Evolutionary conservation across 805 yeast species (phyloP).

Genomic region (Yarrowia osloensis): DNA sequence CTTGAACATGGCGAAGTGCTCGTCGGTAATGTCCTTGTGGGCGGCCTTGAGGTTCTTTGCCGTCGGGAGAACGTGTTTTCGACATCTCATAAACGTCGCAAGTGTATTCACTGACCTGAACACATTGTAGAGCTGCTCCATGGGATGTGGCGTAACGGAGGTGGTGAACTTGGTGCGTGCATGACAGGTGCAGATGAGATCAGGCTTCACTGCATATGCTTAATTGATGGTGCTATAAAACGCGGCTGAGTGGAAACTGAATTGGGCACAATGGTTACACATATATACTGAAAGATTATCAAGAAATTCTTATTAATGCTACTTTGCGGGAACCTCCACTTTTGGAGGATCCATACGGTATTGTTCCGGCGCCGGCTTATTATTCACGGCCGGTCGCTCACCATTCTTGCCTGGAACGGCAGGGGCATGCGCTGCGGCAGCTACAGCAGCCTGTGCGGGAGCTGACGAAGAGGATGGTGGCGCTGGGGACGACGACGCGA

Average conservation of each 20-base stretch:
- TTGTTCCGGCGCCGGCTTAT: conserved; percentile 1
- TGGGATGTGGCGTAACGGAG: background rate
- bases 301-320: conserved; percentile 8
- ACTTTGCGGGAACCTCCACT: conserved; percentile 29
- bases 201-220: background rate
- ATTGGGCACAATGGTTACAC: too few species aligned
- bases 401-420: background rate
- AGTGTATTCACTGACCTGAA: conserved; percentile 23
- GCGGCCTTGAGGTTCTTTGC: background rate
- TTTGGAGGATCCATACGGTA: conserved; percentile 3
- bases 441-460: background rate
- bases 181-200: background rate
- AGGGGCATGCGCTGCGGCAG: background rate
- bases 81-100: conserved; percentile 16
- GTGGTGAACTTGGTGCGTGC: background rate
- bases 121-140: conserved; percentile 15
- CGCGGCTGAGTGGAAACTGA: too few species aligned
- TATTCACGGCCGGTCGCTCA: background rate
- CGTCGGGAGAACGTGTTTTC: conserved; percentile 23
- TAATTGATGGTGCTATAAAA: too few species aligned
- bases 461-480: background rate
- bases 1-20: conserved; percentile 66
- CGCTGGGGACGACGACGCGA: background rate
- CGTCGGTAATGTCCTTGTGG: conserved; percentile 30
- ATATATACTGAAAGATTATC: too few species aligned